These are phyloP conservation scores for Aureobasidium namibiae DNA, from an alignment of 2,329 filamentous ascomycete species.

Conservation along the genomic window DNA sequence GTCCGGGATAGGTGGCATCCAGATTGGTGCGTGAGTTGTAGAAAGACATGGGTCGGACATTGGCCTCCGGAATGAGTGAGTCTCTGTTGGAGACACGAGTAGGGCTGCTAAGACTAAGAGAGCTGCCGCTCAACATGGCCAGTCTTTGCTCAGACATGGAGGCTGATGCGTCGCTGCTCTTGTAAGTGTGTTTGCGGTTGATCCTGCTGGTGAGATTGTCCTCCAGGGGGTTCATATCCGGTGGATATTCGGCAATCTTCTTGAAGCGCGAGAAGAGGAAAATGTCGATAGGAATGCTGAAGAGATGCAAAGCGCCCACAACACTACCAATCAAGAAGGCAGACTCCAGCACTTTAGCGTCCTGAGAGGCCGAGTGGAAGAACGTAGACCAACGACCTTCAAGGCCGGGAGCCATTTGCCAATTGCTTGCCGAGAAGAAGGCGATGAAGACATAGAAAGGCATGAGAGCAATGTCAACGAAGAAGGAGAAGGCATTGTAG, in stretches of 20 bases:
- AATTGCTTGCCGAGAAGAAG: conserved; percentile 46
- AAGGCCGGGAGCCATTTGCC: conserved; percentile 36
- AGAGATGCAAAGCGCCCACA: conserved; percentile 58
- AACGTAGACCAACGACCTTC: conserved; percentile 59
- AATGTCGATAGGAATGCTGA: conserved; percentile 62
- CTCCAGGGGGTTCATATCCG: conserved; percentile 92
- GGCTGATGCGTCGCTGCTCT: conserved; percentile 46
- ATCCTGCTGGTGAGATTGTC: conserved; percentile 66
- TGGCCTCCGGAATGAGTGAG: conserved; percentile 31
- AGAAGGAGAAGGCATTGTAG: conserved; percentile 76
- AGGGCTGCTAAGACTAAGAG: conserved; percentile 30
- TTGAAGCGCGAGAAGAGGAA: conserved; percentile 74
- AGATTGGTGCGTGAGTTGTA: conserved; percentile 65
- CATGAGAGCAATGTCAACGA: conserved; percentile 61
- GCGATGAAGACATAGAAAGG: conserved; percentile 56
- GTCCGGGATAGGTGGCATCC: conserved; percentile 44
- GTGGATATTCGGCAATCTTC: conserved; percentile 72
- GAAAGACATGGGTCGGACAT: conserved; percentile 59
- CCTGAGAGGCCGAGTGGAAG: conserved; percentile 47
- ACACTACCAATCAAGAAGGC: conserved; percentile 61
- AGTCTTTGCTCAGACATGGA: conserved; percentile 54
- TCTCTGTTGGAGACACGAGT: conserved; percentile 34
- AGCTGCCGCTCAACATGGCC: conserved; percentile 40
- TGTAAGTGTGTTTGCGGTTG: conserved; percentile 62
- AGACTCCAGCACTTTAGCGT: conserved; percentile 51